Evolutionary conservation across 2,329 filamentous ascomycete genomes (phyloP), one percentile per base, ranked within the genome.

Genomic region (Trichoderma pleuroti): DNA sequence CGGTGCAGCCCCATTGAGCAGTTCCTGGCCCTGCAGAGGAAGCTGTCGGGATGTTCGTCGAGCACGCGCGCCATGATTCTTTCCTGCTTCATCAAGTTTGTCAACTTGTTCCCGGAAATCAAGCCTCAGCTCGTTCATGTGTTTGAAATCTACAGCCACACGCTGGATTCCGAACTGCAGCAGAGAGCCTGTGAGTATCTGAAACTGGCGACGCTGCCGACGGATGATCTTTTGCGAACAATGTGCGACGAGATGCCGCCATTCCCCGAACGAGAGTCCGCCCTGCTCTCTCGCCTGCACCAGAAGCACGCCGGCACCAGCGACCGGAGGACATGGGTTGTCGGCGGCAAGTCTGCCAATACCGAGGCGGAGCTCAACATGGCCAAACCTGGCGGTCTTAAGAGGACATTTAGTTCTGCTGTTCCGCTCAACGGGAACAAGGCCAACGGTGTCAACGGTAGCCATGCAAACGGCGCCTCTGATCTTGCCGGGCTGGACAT

Each of bases 201-300:
- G 72, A 90, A 92, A 0, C 85, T 99, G 73, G 93, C 94, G 21
- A 94, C 88, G 39, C 86, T 97, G 79, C 92, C 93, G 0, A 93
- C 93, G 0, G 96, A 99, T 76, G 94, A 98, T 74, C 87, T 99
- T 8, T 85, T 99, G 14, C 90, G 96, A 65, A 98, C 96, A 0
- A 91, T 99, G 7, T 97, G 94, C 80, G 96, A 99, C 76, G 96
- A 99, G 80, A 99, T 99, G 97, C 96, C 96, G 3, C 94, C 96
- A 0, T 99, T 98, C 82, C 97, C 96, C 0, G 94, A 99, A 80
- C 87, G 97, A 72, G 91, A 97, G 71, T 98, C 96, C 6, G 95
- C 96, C 1, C 85, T 99, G 32, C 85, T 99, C 12, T 98, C 95
- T 49, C 88, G 96, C 71, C 86, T 99, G 63, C 95, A 99, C 81